Conservation (phyloP, 129 eudicot species). For the Lactuca sativa region DNA sequence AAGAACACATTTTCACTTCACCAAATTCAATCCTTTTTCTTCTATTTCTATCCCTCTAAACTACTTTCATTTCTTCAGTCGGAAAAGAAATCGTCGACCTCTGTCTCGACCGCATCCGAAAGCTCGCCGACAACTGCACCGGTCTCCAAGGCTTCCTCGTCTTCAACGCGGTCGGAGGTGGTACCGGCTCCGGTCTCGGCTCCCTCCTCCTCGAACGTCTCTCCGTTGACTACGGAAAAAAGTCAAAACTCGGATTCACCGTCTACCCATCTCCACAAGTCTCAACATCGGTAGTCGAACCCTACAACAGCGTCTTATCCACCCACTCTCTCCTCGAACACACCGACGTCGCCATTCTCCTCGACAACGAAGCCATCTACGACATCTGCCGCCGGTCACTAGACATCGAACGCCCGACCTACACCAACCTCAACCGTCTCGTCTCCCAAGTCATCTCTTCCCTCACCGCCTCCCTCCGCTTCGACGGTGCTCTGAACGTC, state of each 20-base stretch:
- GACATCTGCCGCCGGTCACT: constrained; percentile 79
- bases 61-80: constrained; percentile 31
- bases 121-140: constrained; percentile 79
- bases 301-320: constrained; percentile 74
- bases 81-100: constrained; percentile 75
- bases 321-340: constrained; percentile 72
- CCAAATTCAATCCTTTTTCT: no score
- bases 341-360: constrained; percentile 69
- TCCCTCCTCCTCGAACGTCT: constrained; percentile 65
- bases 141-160: constrained; percentile 78
- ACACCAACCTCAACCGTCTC: constrained; percentile 70
- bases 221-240: constrained; percentile 74
- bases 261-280: constrained; percentile 77
- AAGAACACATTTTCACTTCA: not conserved
- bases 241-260: constrained; percentile 71
- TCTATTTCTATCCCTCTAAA: not conserved
- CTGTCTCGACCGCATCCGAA: constrained; percentile 66
- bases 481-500: constrained; percentile 69
- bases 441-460: constrained; percentile 72
- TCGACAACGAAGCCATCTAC: constrained; percentile 72
- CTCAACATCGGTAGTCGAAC: constrained; percentile 77
- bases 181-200: constrained; percentile 77
- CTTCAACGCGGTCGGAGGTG: constrained; percentile 79
- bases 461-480: constrained; percentile 64
- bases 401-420: constrained; percentile 71